phyloP scores from a whole-genome alignment of 257 asterid genomes.

The Solanum appendiculatum region DNA sequence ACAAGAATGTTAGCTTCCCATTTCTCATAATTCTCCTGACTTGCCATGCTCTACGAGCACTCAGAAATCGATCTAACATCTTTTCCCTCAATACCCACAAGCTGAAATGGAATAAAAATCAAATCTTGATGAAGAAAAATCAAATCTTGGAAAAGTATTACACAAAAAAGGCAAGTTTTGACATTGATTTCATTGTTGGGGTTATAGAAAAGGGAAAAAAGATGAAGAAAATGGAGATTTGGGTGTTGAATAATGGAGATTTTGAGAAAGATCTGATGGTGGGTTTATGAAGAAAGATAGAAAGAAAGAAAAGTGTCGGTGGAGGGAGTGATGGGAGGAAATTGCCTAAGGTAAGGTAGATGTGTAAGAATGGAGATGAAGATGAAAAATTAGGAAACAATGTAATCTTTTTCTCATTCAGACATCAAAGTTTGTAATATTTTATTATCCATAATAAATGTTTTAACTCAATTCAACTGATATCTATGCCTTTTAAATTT shows the following conservation, averaged over 20 bases:
- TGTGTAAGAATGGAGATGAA: background rate
- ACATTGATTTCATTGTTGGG: background rate
- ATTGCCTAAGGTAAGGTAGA: background rate
- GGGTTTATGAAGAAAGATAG: background rate
- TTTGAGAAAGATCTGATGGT: background rate
- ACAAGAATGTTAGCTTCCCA: conserved; percentile 63
- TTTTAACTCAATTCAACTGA: no score
- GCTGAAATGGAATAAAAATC: background rate
- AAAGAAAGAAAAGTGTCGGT: conserved; percentile 17
- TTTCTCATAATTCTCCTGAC: conserved; percentile 47
- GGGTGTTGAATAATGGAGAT: background rate
- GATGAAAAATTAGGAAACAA: background rate
- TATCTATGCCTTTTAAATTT: no score
- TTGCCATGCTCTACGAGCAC: conserved; percentile 50
- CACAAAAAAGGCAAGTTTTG: background rate
- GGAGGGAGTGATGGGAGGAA: background rate
- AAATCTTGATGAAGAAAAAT: background rate
- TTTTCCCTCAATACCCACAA: background rate
- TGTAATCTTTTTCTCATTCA: background rate
- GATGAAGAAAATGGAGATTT: background rate
- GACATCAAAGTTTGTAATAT: background rate
- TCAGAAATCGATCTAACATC: conserved; percentile 57
- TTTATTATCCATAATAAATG: no score
- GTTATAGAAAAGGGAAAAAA: background rate
- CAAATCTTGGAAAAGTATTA: background rate